These are phyloP conservation scores for Hammondia hammondi DNA, from an alignment of 169 alveolate species.

Conservation along the genomic window DNA sequence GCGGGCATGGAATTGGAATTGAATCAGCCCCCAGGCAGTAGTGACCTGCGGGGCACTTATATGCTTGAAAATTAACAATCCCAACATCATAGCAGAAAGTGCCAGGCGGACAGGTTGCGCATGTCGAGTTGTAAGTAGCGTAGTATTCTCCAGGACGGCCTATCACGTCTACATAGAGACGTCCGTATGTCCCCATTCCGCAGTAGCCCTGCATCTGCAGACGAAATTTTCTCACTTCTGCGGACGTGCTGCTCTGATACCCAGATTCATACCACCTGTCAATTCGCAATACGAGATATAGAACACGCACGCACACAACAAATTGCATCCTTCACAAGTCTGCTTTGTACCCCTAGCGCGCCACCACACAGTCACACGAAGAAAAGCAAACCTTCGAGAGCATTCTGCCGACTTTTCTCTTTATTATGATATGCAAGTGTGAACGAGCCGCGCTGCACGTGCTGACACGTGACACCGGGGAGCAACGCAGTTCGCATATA, in stretches of 20 bases:
- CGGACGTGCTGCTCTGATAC: background rate
- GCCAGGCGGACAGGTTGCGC: constrained; percentile 26
- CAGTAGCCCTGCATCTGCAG: constrained; percentile 8
- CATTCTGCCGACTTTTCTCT: too few species aligned
- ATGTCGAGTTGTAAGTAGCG: background rate
- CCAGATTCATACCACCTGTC: constrained; percentile 30
- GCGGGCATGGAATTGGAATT: background rate
- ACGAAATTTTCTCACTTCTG: background rate
- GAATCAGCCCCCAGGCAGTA: constrained; percentile 20
- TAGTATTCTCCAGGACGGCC: constrained; percentile 6
- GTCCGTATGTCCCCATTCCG: constrained; percentile 33
- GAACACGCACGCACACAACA: background rate
- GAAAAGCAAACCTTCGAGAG: too few species aligned
- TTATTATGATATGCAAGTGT: too few species aligned
- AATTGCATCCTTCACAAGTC: too few species aligned
- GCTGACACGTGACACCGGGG: too few species aligned
- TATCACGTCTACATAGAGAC: background rate
- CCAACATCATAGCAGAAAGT: background rate
- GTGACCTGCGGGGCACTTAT: constrained; percentile 1
- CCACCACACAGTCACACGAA: too few species aligned
- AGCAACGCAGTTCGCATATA: too few species aligned
- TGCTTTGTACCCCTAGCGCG: too few species aligned
- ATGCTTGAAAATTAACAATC: background rate
- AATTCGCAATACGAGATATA: background rate
- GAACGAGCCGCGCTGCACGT: too few species aligned